Percentiles rank a stretch among this genome's conserved stretches.
Conservation (phyloP, 2,329 filamentous ascomycete genomes). For the Pseudogymnoascus destructans region DNA sequence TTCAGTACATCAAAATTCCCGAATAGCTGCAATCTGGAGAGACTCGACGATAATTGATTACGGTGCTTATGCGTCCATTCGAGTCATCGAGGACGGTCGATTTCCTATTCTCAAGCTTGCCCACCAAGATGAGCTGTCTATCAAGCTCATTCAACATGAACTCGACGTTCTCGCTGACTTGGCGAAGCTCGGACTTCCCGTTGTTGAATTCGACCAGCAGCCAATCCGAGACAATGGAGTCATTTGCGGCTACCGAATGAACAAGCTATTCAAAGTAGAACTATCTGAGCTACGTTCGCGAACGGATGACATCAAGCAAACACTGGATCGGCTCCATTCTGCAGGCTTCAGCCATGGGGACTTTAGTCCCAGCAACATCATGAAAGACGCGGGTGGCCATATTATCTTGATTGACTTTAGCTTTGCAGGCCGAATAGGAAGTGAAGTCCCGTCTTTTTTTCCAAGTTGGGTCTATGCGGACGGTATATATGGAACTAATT, state of each 20-base stretch:
- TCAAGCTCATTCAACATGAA: conserved; percentile 15
- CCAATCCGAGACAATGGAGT: conserved; percentile 14
- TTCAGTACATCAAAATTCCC: conserved; percentile 12
- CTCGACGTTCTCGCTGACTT: conserved; percentile 13
- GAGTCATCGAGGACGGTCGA: conserved; percentile 13
- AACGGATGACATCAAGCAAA: conserved; percentile 13
- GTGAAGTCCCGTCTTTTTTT: too few species aligned
- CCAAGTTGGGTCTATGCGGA: too few species aligned
- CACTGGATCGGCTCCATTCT: conserved; percentile 13
- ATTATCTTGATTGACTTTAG: too few species aligned
- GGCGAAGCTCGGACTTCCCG: conserved; percentile 13
- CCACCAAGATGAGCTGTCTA: conserved; percentile 14
- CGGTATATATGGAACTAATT: too few species aligned
- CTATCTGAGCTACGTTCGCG: conserved; percentile 13
- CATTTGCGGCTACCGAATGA: conserved; percentile 15
- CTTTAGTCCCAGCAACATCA: conserved; percentile 11
- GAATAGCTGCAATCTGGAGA: conserved; percentile 14
- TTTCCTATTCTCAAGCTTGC: conserved; percentile 16
- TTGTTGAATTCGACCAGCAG: conserved; percentile 14
- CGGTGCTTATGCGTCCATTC: conserved; percentile 14
- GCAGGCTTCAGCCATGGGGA: conserved; percentile 14
- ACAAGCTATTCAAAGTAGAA: conserved; percentile 15
- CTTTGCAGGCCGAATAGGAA: too few species aligned
- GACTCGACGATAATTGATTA: conserved; percentile 14
- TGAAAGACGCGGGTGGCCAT: too few species aligned